A percentile compares a stretch with the other conserved stretches of the same genome.
phyloP scores from a whole-genome alignment of 192 early-diverging fungal genomes.

The Coemansia sp. region DNA sequence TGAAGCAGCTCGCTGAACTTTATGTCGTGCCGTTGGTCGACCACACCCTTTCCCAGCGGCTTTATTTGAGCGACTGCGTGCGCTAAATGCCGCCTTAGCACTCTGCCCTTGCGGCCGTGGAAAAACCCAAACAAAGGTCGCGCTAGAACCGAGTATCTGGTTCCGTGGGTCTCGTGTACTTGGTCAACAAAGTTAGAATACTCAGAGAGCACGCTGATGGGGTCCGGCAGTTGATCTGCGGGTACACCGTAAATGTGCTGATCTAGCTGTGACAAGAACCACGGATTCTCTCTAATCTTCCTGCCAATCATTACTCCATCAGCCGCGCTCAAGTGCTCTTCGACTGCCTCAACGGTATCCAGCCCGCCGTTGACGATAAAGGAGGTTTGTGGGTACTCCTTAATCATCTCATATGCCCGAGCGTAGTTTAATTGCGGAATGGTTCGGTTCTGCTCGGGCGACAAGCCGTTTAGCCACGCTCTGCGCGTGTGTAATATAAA shows the following conservation, averaged over 20 bases:
- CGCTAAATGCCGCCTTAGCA: constrained; percentile 29
- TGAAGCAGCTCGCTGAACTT: constrained; percentile 27
- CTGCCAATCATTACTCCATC: constrained; percentile 76
- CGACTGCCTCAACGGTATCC: constrained; percentile 53
- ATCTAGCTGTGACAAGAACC: constrained; percentile 66
- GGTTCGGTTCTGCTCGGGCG: constrained; percentile 68
- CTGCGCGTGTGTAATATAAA: constrained; percentile 73
- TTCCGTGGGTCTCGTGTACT: constrained; percentile 20
- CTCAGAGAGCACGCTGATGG: constrained; percentile 16
- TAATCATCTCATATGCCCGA: constrained; percentile 59
- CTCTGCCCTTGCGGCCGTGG: constrained; percentile 29
- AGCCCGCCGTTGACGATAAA: constrained; percentile 73
- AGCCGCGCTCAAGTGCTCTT: constrained; percentile 48
- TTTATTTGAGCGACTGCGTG: constrained; percentile 6
- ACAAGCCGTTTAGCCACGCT: constrained; percentile 66
- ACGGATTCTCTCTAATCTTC: constrained; percentile 67
- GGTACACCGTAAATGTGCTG: constrained; percentile 35
- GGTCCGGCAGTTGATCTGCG: constrained; percentile 2
- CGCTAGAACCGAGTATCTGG: constrained; percentile 42
- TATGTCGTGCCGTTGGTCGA: background rate
- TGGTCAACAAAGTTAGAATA: constrained; percentile 38
- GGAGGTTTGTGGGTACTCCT: constrained; percentile 58
- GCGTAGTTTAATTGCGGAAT: constrained; percentile 67
- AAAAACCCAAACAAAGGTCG: constrained; percentile 48
- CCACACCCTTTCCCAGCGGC: constrained; percentile 7